Base-by-base conservation (phyloP, 1,139 yeast species). In the Yamadazyma membranifaciens region DNA sequence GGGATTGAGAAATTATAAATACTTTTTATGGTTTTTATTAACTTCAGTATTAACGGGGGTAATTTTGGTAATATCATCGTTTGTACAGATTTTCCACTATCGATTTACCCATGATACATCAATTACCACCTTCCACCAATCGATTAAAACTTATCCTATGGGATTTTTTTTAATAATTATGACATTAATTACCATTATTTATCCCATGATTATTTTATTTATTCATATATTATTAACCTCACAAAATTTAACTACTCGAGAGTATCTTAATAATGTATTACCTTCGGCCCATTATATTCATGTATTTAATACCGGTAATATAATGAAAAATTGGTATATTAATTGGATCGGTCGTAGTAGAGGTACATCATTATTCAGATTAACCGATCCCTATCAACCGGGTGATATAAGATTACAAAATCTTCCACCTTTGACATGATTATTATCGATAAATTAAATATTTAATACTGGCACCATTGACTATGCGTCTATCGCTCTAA, bases 181-280 rank as follows among this genome's bases (percentile, higher is more conserved):
- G 44, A 67, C 75, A 0, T 54, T 67, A 2, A 26, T 81, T 2
- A 64, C 68, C 1, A 32, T 75, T 7, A 44, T 71, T 6, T 85
- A 84, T 52, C 91, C 94, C 2, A 40, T 69, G 1, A 49, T 80
- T 30, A 59, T 87, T 13, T 54, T 83, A 12, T 38, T 60, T 0
- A 75, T 75, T 48, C 95, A 87, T 53, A 31, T 78, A 1, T 73
- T 65, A 40, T 59, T 85, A 37, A 74, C 81, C 0, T 55, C 75
- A 0, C 69, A 76, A n/a, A 83, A 82, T 43, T 69, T 83, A 48
- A 81, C 91, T 13, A 85, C 95, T 4, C 66, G 89, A 48, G 92
- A 84, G 48, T 83, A 74, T 49, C 61, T 84, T 38, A 72, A 69
- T 57, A 48, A 69, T 56, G 57, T 63, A 39, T 43, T 64, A 51